Base-by-base conservation (phyloP, 2,329 filamentous ascomycete genomes). In the Penicillium decumbens region DNA sequence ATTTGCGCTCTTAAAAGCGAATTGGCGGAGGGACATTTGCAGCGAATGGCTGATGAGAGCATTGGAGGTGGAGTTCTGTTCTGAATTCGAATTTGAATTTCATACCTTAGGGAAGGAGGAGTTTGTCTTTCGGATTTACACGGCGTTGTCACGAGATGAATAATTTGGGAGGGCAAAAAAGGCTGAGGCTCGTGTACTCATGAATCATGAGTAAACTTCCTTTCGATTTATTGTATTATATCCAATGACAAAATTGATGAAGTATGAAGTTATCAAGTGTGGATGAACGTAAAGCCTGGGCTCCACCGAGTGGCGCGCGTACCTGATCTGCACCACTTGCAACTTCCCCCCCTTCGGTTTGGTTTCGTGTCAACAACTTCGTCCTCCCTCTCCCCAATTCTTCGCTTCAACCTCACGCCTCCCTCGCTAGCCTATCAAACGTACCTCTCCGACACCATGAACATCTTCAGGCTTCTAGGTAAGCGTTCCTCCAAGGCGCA, bases 381-480 rank as follows among this genome's bases (percentile, higher is more conserved):
- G 25, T 18, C 15, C 20, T 23, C 20, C 20, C 20, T 23, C 20
- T 8, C 33, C 28, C 38, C 44, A 27, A 45, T 29, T 10, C 43
- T 20, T 43, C 23, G 25, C 43, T 20, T 43, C 23, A 40, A 40
- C 43, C 42, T 43, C 25, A 24, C 25, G 27, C 40, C 28, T 41
- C 28, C 44, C 37, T 41, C 27, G 15, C 15, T 18, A n/a, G 39
- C 13, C 12, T 15, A 33, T 15, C 33, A 35, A 18, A 23, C 25
- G 35, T 27, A 20, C 27, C 43, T 37, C 28, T 29, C 13, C 25
- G 56, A 60, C 69, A 79, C 55, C 60, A 86, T 87, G 83, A 88
- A 87, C 74, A 74, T 86, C 68, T 88, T 88, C 75, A 74, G 84
- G 65, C 72, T 87, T 64, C 67, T 82, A 67, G 84, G 84, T 87